These are phyloP conservation scores for Colletotrichum scovillei DNA, from an alignment of 2,329 filamentous ascomycete species.

Conservation along the genomic window DNA sequence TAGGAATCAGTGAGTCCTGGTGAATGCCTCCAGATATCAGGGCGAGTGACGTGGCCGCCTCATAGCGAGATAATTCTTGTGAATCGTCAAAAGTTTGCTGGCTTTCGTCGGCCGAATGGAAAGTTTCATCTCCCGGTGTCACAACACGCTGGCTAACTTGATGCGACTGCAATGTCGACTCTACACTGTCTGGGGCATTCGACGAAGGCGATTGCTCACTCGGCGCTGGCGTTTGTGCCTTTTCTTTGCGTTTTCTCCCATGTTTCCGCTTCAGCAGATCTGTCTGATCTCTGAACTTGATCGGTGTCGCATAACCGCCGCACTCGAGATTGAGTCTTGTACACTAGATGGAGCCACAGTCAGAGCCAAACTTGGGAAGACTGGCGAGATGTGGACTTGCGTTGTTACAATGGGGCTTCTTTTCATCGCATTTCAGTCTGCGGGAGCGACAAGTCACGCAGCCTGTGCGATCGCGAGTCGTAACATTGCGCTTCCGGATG, in stretches of 20 bases:
- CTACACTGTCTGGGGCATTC: not conserved
- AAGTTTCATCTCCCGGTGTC: not conserved
- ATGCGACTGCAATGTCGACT: not conserved
- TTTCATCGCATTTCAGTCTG: slow-evolving; percentile 58
- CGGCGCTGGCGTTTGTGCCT: not conserved
- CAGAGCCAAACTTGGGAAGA: not conserved
- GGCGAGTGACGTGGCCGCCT: slow-evolving; percentile 9
- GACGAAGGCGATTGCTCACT: not conserved
- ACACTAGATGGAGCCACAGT: not conserved
- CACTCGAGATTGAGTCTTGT: slow-evolving; percentile 11
- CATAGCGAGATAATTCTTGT: slow-evolving; percentile 4
- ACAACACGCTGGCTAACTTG: not conserved
- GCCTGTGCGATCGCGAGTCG: slow-evolving; percentile 11
- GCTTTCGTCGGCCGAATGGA: slow-evolving; percentile 1
- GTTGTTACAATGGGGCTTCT: slow-evolving; percentile 48
- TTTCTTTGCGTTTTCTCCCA: not conserved
- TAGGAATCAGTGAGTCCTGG: not conserved
- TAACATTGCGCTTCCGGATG: slow-evolving; percentile 16
- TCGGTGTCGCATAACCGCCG: slow-evolving; percentile 12
- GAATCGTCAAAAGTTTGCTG: not conserved
- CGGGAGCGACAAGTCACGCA: slow-evolving; percentile 48
- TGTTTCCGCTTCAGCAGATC: slow-evolving; percentile 11
- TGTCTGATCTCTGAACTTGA: slow-evolving; percentile 26
- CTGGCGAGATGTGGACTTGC: not conserved
- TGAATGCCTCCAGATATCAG: slow-evolving; percentile 12